These are phyloP conservation scores for Amanita polypyramis DNA, from an alignment of 768 basidiomycete species.

Conservation along the genomic window DNA sequence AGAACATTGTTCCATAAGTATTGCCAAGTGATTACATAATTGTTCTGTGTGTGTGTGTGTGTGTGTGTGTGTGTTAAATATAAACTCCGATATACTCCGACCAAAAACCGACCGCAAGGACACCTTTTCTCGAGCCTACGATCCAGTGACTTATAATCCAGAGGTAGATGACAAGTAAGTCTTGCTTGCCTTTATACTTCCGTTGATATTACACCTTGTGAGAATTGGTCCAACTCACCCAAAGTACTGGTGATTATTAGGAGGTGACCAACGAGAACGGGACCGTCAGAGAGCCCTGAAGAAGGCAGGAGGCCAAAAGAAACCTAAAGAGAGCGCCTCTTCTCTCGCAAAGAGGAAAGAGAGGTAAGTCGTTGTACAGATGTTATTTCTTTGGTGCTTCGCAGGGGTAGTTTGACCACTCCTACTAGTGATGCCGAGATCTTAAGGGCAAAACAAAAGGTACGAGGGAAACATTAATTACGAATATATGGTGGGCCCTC, in stretches of 20 bases:
- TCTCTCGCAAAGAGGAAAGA: slow-evolving; percentile 63
- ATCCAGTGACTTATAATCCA: neutral
- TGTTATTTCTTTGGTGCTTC: slow-evolving; percentile 6
- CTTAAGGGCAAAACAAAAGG: slow-evolving; percentile 73
- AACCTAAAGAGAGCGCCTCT: slow-evolving; percentile 61
- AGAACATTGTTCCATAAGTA: neutral
- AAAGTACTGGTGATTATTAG: slow-evolving; percentile 25
- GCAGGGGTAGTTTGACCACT: slow-evolving; percentile 15
- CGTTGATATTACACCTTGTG: neutral
- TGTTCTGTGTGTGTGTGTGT: neutral
- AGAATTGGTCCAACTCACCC: slow-evolving; percentile 15
- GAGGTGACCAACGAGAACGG: slow-evolving; percentile 75
- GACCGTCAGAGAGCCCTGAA: slow-evolving; percentile 70
- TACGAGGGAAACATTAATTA: slow-evolving; percentile 18
- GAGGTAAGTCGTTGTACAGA: slow-evolving; percentile 37
- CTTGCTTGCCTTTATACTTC: neutral
- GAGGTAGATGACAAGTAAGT: slow-evolving; percentile 39
- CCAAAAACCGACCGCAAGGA: neutral
- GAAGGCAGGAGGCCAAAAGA: slow-evolving; percentile 46
- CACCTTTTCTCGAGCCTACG: neutral
- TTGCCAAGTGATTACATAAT: neutral
- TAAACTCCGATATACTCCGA: slow-evolving; percentile 18
- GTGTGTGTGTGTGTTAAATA: neutral
- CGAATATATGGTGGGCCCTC: slow-evolving; percentile 1
- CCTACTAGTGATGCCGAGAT: slow-evolving; percentile 60